Evolutionary conservation across 306 rosid species (phyloP).

Genomic region (Medicago ruthenica): DNA sequence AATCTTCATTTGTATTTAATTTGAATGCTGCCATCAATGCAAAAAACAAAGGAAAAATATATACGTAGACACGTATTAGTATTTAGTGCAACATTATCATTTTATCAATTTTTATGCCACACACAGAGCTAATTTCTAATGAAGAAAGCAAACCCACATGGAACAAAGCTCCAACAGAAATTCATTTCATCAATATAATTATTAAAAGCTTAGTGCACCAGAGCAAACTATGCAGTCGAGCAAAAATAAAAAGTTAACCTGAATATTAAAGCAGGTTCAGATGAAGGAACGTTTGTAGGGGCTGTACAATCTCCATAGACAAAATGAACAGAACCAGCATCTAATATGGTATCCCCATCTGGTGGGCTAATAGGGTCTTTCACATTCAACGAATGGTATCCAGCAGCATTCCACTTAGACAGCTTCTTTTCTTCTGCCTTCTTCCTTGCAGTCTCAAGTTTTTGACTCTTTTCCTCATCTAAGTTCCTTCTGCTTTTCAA

Average conservation of each 20-base stretch:
- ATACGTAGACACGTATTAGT: background rate
- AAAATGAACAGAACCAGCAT: conserved; percentile 79
- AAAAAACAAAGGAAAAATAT: background rate
- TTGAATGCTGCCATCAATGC: background rate
- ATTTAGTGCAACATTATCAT: background rate
- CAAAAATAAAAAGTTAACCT: conserved; percentile 53
- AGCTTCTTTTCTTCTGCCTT: conserved; percentile 82
- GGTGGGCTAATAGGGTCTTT: conserved; percentile 56
- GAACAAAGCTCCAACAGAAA: conserved; percentile 14
- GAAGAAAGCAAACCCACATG: conserved; percentile 5
- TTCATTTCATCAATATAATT: conserved; percentile 11
- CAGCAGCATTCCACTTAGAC: conserved; percentile 80
- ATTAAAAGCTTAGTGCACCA: conserved; percentile 22
- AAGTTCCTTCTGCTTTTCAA: conserved; percentile 51
- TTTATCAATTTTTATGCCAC: background rate
- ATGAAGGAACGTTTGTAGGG: conserved; percentile 60
- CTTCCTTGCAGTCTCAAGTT: conserved; percentile 75
- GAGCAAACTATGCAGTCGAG: conserved; percentile 25
- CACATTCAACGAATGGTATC: conserved; percentile 73
- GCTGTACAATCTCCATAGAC: conserved; percentile 90
- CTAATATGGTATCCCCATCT: conserved; percentile 54
- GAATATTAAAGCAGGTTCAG: conserved; percentile 75
- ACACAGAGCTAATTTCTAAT: background rate
- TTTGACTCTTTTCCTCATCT: conserved; percentile 58
- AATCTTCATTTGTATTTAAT: background rate